These are phyloP conservation scores for Nannizzia gypsea DNA, from an alignment of 2,329 filamentous ascomycete genomes.

Conservation along the genomic window DNA sequence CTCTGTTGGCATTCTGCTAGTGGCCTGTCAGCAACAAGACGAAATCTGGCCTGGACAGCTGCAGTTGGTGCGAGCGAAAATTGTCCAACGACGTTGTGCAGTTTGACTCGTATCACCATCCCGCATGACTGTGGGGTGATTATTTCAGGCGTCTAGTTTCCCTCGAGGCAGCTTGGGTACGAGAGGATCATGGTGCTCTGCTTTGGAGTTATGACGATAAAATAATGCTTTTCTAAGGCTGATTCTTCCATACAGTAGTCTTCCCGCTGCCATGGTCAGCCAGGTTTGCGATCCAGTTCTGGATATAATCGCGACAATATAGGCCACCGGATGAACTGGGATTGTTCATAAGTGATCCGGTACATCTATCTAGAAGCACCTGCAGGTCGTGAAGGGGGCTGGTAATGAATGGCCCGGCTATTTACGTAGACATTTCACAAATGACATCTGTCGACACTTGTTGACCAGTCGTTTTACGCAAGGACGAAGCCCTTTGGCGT, in stretches of 20 bases:
- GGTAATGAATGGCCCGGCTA: neutral
- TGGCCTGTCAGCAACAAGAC: neutral
- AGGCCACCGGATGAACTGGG: neutral
- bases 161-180: neutral
- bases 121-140: neutral
- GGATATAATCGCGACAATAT: neutral
- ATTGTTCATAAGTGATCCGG: neutral
- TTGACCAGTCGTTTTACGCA: neutral
- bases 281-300: neutral
- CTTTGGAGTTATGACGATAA: neutral
- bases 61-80: conserved; percentile 1
- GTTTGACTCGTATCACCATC: neutral
- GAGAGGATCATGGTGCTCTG: neutral
- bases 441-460: neutral
- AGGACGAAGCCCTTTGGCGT: neutral
- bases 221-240: neutral
- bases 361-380: neutral
- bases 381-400: neutral
- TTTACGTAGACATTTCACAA: neutral
- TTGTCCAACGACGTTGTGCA: neutral
- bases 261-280: neutral
- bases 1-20: conserved; percentile 4
- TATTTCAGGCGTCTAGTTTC: neutral
- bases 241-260: neutral
- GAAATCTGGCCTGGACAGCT: conserved; percentile 1